phyloP scores from a whole-genome alignment of 306 rosid genomes.

The Fragaria nilgerrensis region DNA sequence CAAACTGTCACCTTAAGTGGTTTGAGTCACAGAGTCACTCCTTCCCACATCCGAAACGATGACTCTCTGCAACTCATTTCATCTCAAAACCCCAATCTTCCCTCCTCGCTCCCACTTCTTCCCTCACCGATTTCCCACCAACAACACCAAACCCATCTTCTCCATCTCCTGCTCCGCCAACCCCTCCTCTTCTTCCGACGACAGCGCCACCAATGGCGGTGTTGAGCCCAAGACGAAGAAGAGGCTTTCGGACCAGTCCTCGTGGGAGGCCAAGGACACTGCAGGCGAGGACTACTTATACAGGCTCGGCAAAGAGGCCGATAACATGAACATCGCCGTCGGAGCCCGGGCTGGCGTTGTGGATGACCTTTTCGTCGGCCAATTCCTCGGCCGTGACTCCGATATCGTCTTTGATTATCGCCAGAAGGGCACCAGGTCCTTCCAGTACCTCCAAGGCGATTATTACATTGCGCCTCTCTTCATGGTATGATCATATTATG shows the following conservation, averaged over 20 bases:
- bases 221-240: constrained; percentile 25
- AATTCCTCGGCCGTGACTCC: constrained; percentile 87
- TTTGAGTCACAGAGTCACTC: neutral
- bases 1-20: neutral
- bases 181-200: neutral
- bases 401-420: constrained; percentile 98
- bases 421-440: constrained; percentile 83
- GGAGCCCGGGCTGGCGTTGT: constrained; percentile 88
- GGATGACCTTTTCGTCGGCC: constrained; percentile 76
- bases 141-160: constrained; percentile 4
- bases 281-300: constrained; percentile 82
- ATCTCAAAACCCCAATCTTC: constrained; percentile 22
- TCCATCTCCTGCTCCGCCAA: constrained; percentile 19
- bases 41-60: neutral
- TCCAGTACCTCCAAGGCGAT: constrained; percentile 82
- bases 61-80: constrained; percentile 34
- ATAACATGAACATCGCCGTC: constrained; percentile 93
- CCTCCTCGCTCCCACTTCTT: constrained; percentile 29
- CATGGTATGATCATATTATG: constrained; percentile 49
- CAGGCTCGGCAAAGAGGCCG: constrained; percentile 82
- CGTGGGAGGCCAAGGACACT: constrained; percentile 80
- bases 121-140: neutral
- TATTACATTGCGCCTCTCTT: constrained; percentile 90
- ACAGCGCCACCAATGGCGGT: neutral
- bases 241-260: constrained; percentile 74